Conservation (phyloP, 2,329 filamentous ascomycete species). For the Penicillium sp. region DNA sequence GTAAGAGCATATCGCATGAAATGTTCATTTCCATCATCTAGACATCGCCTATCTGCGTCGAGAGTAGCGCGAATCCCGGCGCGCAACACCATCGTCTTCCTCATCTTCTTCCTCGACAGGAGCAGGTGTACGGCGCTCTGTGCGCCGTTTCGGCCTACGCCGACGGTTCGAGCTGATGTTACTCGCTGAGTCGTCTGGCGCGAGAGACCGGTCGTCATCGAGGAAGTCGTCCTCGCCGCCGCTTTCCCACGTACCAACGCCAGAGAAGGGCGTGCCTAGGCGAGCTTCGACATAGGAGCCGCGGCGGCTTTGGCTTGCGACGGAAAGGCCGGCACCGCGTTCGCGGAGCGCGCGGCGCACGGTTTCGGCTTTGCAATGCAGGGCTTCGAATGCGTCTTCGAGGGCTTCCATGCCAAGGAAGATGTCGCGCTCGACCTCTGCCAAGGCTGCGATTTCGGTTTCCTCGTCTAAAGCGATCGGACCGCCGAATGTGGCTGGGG, state of each 20-base stretch:
- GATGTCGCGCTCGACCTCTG: slow-evolving; percentile 90
- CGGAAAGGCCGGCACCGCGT: slow-evolving; percentile 71
- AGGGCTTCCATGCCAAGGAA: slow-evolving; percentile 91
- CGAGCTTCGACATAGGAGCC: slow-evolving; percentile 44
- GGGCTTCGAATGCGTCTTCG: slow-evolving; percentile 87
- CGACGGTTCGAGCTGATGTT: slow-evolving; percentile 49
- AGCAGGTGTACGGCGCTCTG: slow-evolving; percentile 50
- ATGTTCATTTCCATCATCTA: background rate
- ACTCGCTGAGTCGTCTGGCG: slow-evolving; percentile 51
- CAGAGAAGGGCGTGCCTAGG: slow-evolving; percentile 42
- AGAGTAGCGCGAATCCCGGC: slow-evolving; percentile 29
- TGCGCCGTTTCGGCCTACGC: slow-evolving; percentile 47
- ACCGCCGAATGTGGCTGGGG: slow-evolving; percentile 62
- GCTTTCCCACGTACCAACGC: slow-evolving; percentile 38
- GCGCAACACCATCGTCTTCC: slow-evolving; percentile 30
- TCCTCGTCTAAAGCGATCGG: slow-evolving; percentile 91
- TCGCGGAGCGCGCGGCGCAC: slow-evolving; percentile 78
- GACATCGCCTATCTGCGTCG: slow-evolving; percentile 22
- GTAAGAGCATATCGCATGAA: background rate
- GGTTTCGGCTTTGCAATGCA: slow-evolving; percentile 81
- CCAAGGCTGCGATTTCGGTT: slow-evolving; percentile 82
- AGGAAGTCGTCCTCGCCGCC: slow-evolving; percentile 47
- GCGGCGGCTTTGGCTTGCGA: slow-evolving; percentile 47
- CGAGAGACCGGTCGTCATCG: slow-evolving; percentile 47
- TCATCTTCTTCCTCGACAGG: slow-evolving; percentile 51